Conservation (phyloP, 768 basidiomycete genomes). For the Calocera cornea region DNA sequence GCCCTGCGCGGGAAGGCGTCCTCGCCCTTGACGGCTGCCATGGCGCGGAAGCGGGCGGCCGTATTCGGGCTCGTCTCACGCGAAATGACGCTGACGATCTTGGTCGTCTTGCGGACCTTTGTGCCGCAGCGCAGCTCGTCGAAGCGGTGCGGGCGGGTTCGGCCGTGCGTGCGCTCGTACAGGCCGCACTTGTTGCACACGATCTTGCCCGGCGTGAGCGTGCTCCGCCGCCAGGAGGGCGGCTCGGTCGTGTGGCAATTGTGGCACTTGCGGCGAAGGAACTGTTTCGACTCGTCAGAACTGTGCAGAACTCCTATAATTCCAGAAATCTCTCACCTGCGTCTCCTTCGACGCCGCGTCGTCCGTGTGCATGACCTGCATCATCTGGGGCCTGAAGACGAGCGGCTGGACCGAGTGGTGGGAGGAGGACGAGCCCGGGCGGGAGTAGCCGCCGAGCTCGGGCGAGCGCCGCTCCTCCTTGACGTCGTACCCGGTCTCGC, state of each 20-base stretch:
- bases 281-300: slow-evolving; percentile 28
- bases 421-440: neutral
- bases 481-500: neutral
- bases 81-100: slow-evolving; percentile 14
- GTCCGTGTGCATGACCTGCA: slow-evolving; percentile 76
- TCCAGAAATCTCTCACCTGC: slow-evolving; percentile 18
- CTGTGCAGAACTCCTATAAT: neutral
- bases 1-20: neutral
- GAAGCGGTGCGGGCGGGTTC: slow-evolving; percentile 70
- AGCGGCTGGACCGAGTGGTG: slow-evolving; percentile 1
- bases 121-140: slow-evolving; percentile 80
- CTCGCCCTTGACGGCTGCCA: neutral
- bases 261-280: slow-evolving; percentile 74
- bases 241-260: slow-evolving; percentile 89
- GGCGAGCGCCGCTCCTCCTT: slow-evolving; percentile 1
- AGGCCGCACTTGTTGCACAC: slow-evolving; percentile 91
- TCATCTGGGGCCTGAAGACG: slow-evolving; percentile 17
- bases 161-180: slow-evolving; percentile 77
- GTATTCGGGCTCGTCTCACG: neutral
- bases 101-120: slow-evolving; percentile 53
- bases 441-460: neutral
- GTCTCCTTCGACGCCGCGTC: slow-evolving; percentile 85
- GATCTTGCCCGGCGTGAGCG: slow-evolving; percentile 82
- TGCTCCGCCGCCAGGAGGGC: slow-evolving; percentile 74
- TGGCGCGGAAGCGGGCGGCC: neutral